Evolutionary conservation across 768 basidiomycete species (phyloP), one percentile per base, ranked within the genome.

Genomic region (Austroboletus festivus): DNA sequence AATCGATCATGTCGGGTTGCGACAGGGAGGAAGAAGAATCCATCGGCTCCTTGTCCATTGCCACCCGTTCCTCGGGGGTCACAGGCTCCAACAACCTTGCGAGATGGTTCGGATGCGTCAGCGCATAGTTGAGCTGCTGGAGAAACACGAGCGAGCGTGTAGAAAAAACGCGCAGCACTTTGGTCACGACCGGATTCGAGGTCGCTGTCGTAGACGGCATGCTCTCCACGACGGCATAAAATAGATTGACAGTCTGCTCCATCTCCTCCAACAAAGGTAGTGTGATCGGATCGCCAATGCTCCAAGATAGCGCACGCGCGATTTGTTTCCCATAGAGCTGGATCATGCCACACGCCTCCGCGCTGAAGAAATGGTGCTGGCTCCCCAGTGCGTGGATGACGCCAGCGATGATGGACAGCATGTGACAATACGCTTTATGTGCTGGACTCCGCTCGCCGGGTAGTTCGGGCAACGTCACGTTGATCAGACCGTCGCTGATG

Each of bases 61-160:
- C 73, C 0, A 68, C 68, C 7, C 86, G 79, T 57, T 95, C 93
- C 11, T 91, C 90, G 2, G 77, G 63, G 0, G 86, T 86, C 13
- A 89, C 75, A 6, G 91, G 85, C 49, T 94, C 90, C 56, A 94
- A 73, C 22, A 90, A 73, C 54, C 84, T 85, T 1, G 86, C 82
- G 12, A 96, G 77, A 57, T 93, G 86, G 59, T 93, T 89, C 7
- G 93, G 93, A 65, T 97, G 93, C 0, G 90, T 86, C 40, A 95
- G 75, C 0, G 90, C 88, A 55, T 93, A 93, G 65, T 93, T 93
- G 52, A 96, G 69, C 54, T 93, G 88, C 60, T 93, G 91, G 1
- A 96, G 73, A 21, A 95, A 79, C 26, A 81, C 72, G 18, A 93
- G 68, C 0, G 86, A 83, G 51, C 81, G 81, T 1, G 73, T 73